Percentiles rank a stretch among this genome's conserved stretches.
phyloP scores from a whole-genome alignment of 805 yeast species.

The Metschnikowia drakensbergensis region DNA sequence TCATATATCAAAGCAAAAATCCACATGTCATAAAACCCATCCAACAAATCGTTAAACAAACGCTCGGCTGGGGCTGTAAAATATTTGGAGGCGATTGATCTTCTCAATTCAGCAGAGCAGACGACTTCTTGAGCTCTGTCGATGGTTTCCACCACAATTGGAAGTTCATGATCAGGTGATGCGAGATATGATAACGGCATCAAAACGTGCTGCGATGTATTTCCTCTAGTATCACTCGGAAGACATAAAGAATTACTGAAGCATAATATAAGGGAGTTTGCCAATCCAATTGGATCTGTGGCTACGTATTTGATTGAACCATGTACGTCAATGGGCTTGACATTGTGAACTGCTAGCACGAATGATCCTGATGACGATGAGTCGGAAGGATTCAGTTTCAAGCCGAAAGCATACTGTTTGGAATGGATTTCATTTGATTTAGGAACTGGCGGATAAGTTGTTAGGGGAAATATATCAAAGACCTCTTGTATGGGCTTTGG shows the following conservation, averaged over 20 bases:
- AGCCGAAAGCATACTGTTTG: not conserved
- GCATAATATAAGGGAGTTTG: constrained; percentile 44
- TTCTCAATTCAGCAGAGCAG: not conserved
- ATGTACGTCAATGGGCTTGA: constrained; percentile 20
- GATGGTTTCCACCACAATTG: constrained; percentile 52
- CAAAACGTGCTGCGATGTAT: constrained; percentile 28
- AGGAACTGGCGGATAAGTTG: constrained; percentile 24
- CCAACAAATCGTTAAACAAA: constrained; percentile 11
- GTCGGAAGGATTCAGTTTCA: not conserved
- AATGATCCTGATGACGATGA: constrained; percentile 24
- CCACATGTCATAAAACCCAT: constrained; percentile 17
- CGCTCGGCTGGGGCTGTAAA: constrained; percentile 6
- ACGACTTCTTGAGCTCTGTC: constrained; percentile 1
- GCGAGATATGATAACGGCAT: constrained; percentile 47
- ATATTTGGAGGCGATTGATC: not conserved
- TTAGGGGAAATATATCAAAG: constrained; percentile 51
- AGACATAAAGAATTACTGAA: constrained; percentile 41
- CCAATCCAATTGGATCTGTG: constrained; percentile 56
- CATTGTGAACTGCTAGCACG: constrained; percentile 53
- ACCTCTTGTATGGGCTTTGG: constrained; percentile 44
- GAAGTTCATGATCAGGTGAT: constrained; percentile 47
- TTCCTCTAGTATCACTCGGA: constrained; percentile 27
- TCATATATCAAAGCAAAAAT: constrained; percentile 13
- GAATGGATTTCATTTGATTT: not conserved
- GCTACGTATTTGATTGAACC: constrained; percentile 36